Base-by-base conservation (phyloP, 225 moss, liverwort and hornwort genomes). In the Pseudisothecium myosuroides region DNA sequence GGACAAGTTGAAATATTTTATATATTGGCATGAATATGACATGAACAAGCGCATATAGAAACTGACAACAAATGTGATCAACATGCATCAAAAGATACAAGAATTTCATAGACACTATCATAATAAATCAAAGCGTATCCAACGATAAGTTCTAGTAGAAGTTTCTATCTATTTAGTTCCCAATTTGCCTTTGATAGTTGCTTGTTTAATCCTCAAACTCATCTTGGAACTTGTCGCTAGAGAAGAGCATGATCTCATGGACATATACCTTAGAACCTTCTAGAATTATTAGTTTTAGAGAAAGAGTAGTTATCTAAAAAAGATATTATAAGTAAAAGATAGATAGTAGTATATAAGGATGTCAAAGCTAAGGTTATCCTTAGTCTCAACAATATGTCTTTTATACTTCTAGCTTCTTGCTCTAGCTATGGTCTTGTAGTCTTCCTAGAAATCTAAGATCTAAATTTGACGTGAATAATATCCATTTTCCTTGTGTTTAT, bases 31-130 rank as follows among this genome's bases (percentile, higher is more conserved):
- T 13, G 2, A 13, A 39, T 76, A 32, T 2, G 0, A 21, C 8
- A 8, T 76, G 8, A 50, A 76, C 0, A 0, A 76, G 9, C 1
- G 0, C 5, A 34, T 4, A 34, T 21, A 6, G 3, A 4, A 19
- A 12, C 5, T 4, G 3, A 8, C 6, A 76, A 32, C 7, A 12
- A 76, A 49, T 49, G 7, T 49, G 1, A 29, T 12, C 19, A 68
- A 7, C 0, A 0, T 18, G 5, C 31, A 0, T n/a, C 31, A 76
- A 76, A 31, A 31, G 3, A 5, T 76, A 49, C 7, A 76, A 20
- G 19, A 49, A 49, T 49, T 47, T 49, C 7, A 49, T 76, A 0
- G 3, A 76, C 3, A 19, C 7, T 49, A 76, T 32, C 6, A 7
- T 32, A 1, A 22, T 31, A 75, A 74, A 75, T 7, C 18, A 29